Evolutionary conservation across 805 yeast species (phyloP).

Genomic region (Sugiyamaella qingdaonensis): DNA sequence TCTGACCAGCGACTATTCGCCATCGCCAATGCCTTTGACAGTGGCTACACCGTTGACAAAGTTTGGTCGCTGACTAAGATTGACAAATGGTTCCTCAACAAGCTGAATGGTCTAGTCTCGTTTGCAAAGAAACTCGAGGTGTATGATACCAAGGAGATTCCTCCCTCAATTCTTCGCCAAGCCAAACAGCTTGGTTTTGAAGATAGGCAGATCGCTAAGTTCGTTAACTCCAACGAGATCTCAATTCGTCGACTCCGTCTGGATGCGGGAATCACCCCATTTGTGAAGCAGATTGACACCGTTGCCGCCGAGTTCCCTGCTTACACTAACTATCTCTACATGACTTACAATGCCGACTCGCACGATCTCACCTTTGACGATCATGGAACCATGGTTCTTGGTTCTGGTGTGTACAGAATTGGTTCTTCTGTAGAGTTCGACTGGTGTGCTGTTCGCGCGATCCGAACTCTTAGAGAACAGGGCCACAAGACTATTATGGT

Average conservation of each 20-base stretch:
- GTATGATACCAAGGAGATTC: conserved; percentile 43
- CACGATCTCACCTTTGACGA: conserved; percentile 87
- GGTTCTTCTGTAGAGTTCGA: conserved; percentile 99
- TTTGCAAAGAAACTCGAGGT: conserved; percentile 51
- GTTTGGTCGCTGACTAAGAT: conserved; percentile 88
- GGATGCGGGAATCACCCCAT: conserved; percentile 82
- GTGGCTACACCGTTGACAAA: conserved; percentile 86
- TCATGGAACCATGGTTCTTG: conserved; percentile 90
- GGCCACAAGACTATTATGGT: conserved; percentile 92
- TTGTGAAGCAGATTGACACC: conserved; percentile 95
- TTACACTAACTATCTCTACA: conserved; percentile 85
- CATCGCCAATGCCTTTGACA: conserved; percentile 86
- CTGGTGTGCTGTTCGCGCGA: conserved; percentile 99
- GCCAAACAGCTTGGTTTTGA: conserved; percentile 97
- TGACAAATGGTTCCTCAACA: conserved; percentile 94
- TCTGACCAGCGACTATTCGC: conserved; percentile 97
- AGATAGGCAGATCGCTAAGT: conserved; percentile 92
- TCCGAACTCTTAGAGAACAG: conserved; percentile 83
- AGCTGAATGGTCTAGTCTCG: conserved; percentile 67
- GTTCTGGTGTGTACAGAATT: conserved; percentile 97
- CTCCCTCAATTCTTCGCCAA: conserved; percentile 60
- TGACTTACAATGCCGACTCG: conserved; percentile 88
- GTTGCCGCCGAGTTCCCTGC: conserved; percentile 99
- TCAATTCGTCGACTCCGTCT: conserved; percentile 86
- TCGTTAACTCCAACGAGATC: conserved; percentile 83